These are phyloP conservation scores for Arbutus unedo DNA, from an alignment of 148 eudicot genomes.

Conservation along the genomic window DNA sequence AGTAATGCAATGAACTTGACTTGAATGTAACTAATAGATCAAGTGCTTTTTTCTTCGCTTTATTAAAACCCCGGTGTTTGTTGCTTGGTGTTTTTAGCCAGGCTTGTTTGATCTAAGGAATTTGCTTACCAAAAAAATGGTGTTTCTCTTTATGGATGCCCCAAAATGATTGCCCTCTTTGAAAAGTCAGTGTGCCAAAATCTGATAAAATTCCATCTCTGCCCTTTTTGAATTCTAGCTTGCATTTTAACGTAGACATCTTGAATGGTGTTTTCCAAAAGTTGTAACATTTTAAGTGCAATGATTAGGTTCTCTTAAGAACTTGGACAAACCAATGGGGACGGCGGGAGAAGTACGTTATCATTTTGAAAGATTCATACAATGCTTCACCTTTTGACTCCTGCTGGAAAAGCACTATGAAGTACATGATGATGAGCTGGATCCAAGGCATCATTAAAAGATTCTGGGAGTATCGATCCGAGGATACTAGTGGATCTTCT, in stretches of 20 bases:
- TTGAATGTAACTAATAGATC: constrained; percentile 3
- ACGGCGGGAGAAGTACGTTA: background rate
- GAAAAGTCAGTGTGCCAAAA: background rate
- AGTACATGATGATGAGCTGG: constrained; percentile 84
- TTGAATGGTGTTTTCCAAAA: background rate
- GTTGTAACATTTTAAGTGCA: background rate
- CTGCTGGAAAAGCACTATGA: constrained; percentile 79
- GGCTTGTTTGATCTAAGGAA: too few relatives aligned
- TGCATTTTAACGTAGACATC: background rate
- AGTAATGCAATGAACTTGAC: background rate
- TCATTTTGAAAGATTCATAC: background rate
- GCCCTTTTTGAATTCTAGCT: background rate
- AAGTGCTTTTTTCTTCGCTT: background rate
- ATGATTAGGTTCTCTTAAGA: background rate
- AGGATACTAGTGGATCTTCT: constrained; percentile 62
- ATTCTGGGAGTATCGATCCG: constrained; percentile 69
- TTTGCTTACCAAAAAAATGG: background rate
- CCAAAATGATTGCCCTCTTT: background rate
- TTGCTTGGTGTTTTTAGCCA: too few relatives aligned
- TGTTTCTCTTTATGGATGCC: background rate
- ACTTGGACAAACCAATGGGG: background rate
- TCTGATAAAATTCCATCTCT: background rate
- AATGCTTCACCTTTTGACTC: constrained; percentile 61
- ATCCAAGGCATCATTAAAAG: constrained; percentile 75
- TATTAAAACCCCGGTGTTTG: background rate